Evolutionary conservation across 2,329 filamentous ascomycete species (phyloP).

Genomic region (Trichoderma afroharzianum): DNA sequence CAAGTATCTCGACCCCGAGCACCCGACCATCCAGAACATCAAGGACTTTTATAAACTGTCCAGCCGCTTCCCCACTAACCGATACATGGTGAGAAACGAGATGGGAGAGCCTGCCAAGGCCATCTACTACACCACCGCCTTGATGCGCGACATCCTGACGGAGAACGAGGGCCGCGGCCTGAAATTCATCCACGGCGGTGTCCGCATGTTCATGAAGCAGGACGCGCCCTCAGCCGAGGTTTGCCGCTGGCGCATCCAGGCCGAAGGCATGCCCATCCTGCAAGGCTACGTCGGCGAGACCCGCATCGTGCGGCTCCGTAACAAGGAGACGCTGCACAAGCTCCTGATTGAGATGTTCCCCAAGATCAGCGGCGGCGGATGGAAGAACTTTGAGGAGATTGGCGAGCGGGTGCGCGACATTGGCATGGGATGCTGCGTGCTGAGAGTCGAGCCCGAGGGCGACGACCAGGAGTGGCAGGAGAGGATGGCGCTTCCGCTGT

Average conservation of each 20-base stretch:
- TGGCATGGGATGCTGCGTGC: constrained; percentile 85
- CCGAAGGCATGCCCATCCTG: constrained; percentile 85
- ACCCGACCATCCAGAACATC: constrained; percentile 74
- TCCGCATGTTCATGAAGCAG: constrained; percentile 99
- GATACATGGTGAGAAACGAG: constrained; percentile 95
- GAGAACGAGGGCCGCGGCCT: constrained; percentile 87
- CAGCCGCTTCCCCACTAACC: constrained; percentile 77
- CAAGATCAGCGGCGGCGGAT: constrained; percentile 71
- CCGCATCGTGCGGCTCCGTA: constrained; percentile 69
- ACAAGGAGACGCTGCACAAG: constrained; percentile 74
- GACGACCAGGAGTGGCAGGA: constrained; percentile 61
- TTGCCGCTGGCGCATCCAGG: constrained; percentile 93
- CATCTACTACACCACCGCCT: constrained; percentile 88
- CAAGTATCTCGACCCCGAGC: constrained; percentile 75
- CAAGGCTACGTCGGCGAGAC: constrained; percentile 83
- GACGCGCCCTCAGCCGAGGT: constrained; percentile 82
- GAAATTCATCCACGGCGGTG: constrained; percentile 93
- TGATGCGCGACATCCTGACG: constrained; percentile 79
- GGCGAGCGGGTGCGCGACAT: constrained; percentile 77
- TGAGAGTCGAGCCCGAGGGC: constrained; percentile 75
- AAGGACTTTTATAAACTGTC: constrained; percentile 83
- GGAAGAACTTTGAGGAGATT: constrained; percentile 78
- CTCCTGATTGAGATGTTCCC: constrained; percentile 97
- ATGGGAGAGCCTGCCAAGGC: constrained; percentile 84
- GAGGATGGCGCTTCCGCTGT: constrained; percentile 83